Evolutionary conservation across 2,329 filamentous ascomycete species (phyloP), one percentile per base, ranked within the genome.

Genomic region (Arthrobotrys iridis): DNA sequence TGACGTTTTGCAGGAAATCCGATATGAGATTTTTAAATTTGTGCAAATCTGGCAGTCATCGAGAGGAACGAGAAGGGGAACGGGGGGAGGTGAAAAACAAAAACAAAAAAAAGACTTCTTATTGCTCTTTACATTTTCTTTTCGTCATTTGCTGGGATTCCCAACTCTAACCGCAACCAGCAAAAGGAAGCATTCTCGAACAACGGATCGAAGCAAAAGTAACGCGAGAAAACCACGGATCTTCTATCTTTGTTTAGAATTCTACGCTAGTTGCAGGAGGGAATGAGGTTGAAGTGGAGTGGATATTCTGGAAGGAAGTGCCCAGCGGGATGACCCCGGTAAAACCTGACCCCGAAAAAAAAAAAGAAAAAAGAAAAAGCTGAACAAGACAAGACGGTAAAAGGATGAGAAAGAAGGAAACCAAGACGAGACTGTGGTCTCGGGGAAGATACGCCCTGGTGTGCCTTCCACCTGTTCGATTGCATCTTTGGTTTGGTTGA

Each of bases 401-500:
- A 20, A 52, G n/a, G 4, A 30, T 20, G 24, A 18, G 30, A 55
- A 13, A 46, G 26, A 41, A n/a, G 20, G 18, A 33, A 40, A 55
- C 28, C 13, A 37, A 15, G 15, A 50, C 24, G 22, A 55, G 40
- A 50, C 22, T n/a, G 28, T 22, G 52, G 50, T 37, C 35, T 55
- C 52, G 57, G 37, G 41, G 30, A 71, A 66, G 40, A 55, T 35
- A 37, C 28, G 33, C 60, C 62, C 52, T 73, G 46, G 68, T 64
- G 59, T 43, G 28, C 41, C 28, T 62, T 41, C 43, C 11, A 33
- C 57, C 37, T 64, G 62, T 62, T 67, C 62, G 62, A 74, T 74
- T 74, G 70, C 70, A 74, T 67, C 70, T 74, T 74, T 74, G 62
- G 70, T 66, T 66, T 43, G 62, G 70, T 57, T 63, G 70, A 74